These are phyloP conservation scores for Emmonsiellopsis sp. DNA, from an alignment of 2,329 filamentous ascomycete genomes.

Conservation along the genomic window DNA sequence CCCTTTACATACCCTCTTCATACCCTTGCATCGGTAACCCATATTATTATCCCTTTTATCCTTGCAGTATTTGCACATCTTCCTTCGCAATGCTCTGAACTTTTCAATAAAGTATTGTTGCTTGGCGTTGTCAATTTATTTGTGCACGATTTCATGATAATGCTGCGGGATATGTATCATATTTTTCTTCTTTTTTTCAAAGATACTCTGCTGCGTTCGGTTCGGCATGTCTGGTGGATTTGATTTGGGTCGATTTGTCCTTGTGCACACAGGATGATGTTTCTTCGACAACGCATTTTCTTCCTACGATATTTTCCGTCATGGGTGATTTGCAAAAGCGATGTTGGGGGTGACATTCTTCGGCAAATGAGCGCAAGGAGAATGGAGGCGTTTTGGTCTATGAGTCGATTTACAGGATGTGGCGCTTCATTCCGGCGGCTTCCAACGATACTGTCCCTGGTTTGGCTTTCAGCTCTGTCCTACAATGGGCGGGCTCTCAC, in stretches of 20 bases:
- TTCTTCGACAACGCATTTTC: neutral
- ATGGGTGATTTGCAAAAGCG: neutral
- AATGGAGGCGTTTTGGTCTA: slow-evolving; percentile 9
- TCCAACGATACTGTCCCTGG: neutral
- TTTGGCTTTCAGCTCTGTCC: neutral
- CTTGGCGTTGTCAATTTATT: neutral
- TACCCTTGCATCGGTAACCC: neutral
- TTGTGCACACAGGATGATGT: neutral
- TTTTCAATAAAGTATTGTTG: neutral
- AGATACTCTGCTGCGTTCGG: neutral
- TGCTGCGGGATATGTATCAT: slow-evolving; percentile 21
- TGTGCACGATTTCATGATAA: slow-evolving; percentile 15
- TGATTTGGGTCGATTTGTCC: neutral
- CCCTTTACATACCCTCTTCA: neutral
- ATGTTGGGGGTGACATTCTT: neutral
- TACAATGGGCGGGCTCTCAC: no score
- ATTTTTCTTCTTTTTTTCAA: slow-evolving; percentile 9
- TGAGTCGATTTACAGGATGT: neutral
- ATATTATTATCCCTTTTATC: neutral
- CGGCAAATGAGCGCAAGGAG: slow-evolving; percentile 5
- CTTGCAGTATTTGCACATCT: neutral
- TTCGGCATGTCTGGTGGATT: neutral
- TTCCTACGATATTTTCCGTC: slow-evolving; percentile 2
- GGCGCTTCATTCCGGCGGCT: neutral
- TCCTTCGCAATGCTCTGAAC: neutral